Evolutionary conservation across 1,139 yeast species (phyloP).

Genomic region (Geotrichum bryndzae): DNA sequence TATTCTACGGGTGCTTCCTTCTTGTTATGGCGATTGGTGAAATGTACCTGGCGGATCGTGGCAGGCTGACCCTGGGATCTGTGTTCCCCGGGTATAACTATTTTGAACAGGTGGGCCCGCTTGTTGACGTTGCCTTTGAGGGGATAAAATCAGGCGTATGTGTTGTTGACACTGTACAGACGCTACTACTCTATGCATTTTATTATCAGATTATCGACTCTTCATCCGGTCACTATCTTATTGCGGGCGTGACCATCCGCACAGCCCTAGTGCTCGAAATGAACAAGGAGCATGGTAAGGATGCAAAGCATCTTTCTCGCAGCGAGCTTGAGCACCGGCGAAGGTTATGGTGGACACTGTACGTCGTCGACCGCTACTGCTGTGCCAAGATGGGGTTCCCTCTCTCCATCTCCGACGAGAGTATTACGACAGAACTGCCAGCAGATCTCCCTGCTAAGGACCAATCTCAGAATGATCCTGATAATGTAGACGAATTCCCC

Average conservation of each 20-base stretch:
- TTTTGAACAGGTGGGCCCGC: constrained; percentile 22
- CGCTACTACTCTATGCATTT: constrained; percentile 67
- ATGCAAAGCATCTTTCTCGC: constrained; percentile 13
- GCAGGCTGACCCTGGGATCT: not conserved
- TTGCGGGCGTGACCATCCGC: constrained; percentile 71
- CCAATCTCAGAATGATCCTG: constrained; percentile 5
- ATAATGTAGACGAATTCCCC: constrained; percentile 54
- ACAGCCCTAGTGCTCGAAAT: constrained; percentile 70
- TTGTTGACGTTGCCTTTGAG: constrained; percentile 22
- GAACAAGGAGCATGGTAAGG: constrained; percentile 41
- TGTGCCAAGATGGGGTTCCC: constrained; percentile 85
- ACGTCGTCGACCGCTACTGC: constrained; percentile 81
- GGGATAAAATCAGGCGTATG: constrained; percentile 23
- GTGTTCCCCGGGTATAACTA: constrained; percentile 22
- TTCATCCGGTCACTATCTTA: constrained; percentile 74
- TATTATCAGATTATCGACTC: constrained; percentile 82
- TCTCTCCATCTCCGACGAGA: constrained; percentile 68
- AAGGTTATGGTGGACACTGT: constrained; percentile 87
- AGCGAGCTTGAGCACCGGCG: constrained; percentile 57
- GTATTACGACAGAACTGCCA: constrained; percentile 60
- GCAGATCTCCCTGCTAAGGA: constrained; percentile 38
- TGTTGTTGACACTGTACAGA: constrained; percentile 53
- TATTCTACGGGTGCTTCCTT: constrained; percentile 56
- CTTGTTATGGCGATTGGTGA: constrained; percentile 79
- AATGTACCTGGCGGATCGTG: constrained; percentile 44